Base-by-base conservation (phyloP, 2,329 filamentous ascomycete species). In the Exophiala aquamarina region DNA sequence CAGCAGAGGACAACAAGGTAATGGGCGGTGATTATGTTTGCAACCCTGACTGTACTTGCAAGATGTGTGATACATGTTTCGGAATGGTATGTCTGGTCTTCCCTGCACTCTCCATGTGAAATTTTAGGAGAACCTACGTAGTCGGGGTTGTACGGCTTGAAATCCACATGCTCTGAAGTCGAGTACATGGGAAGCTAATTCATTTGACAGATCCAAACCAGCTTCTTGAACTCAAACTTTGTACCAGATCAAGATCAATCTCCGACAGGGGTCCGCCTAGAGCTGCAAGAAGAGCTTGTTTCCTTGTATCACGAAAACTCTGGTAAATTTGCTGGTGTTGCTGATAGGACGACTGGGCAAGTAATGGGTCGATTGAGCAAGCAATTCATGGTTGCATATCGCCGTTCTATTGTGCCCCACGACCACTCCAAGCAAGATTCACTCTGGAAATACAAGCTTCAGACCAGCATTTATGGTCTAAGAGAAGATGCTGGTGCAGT, bases 31-130 rank as follows among this genome's bases (percentile, higher is more conserved):
- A 9, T 31, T 9, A n/a, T 31, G 9, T 31, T 31, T 31, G 9
- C 28, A 31, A 31, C 68, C 1, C 66, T 66, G 0, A 69, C 66
- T 0, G 66, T 66, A 41, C 68, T 68, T 32, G 68, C 65, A 5
- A 68, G 63, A 17, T 67, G 55, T n/a, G 66, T 66, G 15, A 69
- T 59, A 0, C 63, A 64, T 3, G 63, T 66, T 4, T 45, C 47
- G 28, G 28, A 31, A 31, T 31, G 28, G 28, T 31, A 31, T 31
- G 28, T 31, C n/a, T 31, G 28, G n/a, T n/a, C 28, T 31, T 31
- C n/a, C 28, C 9, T 9, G n/a, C n/a, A n/a, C n/a, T n/a, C n/a
- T n/a, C n/a, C n/a, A n/a, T n/a, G n/a, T n/a, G n/a, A n/a, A n/a
- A n/a, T n/a, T n/a, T n/a, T n/a, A n/a, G n/a, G n/a, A n/a, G n/a